These are phyloP conservation scores for Camelina sativa DNA, from an alignment of 345 rosid genomes.

Conservation along the genomic window DNA sequence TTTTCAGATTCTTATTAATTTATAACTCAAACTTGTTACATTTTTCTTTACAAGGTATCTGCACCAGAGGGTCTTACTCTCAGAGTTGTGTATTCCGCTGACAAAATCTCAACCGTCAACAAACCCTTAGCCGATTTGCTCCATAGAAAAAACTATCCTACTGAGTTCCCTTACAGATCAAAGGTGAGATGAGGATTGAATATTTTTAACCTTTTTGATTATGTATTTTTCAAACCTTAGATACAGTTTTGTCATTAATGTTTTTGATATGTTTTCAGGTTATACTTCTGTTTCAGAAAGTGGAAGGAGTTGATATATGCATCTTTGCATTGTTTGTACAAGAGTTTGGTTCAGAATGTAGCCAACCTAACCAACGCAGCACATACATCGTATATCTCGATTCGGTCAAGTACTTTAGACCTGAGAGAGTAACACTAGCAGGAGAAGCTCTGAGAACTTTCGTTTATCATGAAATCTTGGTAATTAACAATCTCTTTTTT, in stretches of 20 bases:
- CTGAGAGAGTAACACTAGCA: constrained; percentile 59
- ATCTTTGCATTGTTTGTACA: constrained; percentile 87
- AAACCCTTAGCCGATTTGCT: constrained; percentile 47
- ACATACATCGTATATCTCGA: constrained; percentile 85
- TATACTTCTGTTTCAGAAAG: constrained; percentile 81
- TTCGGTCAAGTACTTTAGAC: constrained; percentile 93
- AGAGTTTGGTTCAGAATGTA: constrained; percentile 88
- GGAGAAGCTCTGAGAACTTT: constrained; percentile 90
- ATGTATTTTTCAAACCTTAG: background rate
- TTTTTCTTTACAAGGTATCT: constrained; percentile 48
- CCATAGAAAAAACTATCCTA: constrained; percentile 50
- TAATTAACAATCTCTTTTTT: constrained; percentile 27
- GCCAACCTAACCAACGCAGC: constrained; percentile 82
- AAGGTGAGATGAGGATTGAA: constrained; percentile 49
- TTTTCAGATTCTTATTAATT: background rate
- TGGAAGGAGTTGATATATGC: constrained; percentile 91
- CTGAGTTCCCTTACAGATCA: constrained; percentile 59
- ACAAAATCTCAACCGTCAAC: constrained; percentile 50
- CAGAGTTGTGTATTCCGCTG: constrained; percentile 57
- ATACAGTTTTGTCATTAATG: background rate
- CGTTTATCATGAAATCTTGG: constrained; percentile 95
- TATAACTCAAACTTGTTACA: constrained; percentile 16
- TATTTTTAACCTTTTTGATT: background rate
- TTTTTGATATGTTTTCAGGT: constrained; percentile 61
- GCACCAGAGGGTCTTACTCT: constrained; percentile 56